These are phyloP conservation scores for Pulicaria dysenterica DNA, from an alignment of 129 eudicot genomes.

Conservation along the genomic window DNA sequence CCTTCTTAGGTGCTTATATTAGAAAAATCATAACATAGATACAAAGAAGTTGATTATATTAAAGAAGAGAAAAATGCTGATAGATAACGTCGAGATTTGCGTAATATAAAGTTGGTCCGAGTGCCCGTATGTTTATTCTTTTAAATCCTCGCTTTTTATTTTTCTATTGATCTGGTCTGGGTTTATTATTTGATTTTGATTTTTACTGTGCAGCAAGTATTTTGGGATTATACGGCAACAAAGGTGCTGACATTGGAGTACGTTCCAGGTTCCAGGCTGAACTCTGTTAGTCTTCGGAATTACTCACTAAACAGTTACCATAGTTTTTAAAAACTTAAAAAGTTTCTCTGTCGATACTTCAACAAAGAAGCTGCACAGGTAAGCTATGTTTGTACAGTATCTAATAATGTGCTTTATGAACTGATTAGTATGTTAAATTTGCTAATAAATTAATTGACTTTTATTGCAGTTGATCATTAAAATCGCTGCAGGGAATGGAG, in stretches of 20 bases:
- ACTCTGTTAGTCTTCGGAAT: not conserved
- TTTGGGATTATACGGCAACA: constrained; percentile 91
- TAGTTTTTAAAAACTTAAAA: constrained; percentile 21
- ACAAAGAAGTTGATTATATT: constrained; percentile 93
- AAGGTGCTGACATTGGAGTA: constrained; percentile 98
- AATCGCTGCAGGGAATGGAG: constrained; percentile 98
- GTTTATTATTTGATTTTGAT: not conserved
- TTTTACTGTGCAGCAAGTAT: constrained; percentile 57
- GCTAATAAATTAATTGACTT: constrained; percentile 4
- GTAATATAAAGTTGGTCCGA: constrained; percentile 98
- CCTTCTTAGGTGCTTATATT: too few species aligned
- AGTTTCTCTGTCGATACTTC: constrained; percentile 71
- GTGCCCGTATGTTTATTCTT: constrained; percentile 88
- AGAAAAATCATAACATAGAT: too few species aligned
- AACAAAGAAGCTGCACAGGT: constrained; percentile 98
- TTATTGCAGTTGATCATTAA: constrained; percentile 78
- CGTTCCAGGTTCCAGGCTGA: constrained; percentile 78
- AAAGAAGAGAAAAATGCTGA: constrained; percentile 99
- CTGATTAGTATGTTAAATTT: constrained; percentile 11
- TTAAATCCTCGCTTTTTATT: constrained; percentile 1
- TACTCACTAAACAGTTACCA: not conserved
- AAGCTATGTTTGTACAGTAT: not conserved
- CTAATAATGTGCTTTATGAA: constrained; percentile 11
- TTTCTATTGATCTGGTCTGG: too few species aligned
- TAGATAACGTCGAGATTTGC: constrained; percentile 92